These are phyloP conservation scores for Penicillium paradoxum DNA, from an alignment of 495 filamentous ascomycete genomes.

Conservation along the genomic window DNA sequence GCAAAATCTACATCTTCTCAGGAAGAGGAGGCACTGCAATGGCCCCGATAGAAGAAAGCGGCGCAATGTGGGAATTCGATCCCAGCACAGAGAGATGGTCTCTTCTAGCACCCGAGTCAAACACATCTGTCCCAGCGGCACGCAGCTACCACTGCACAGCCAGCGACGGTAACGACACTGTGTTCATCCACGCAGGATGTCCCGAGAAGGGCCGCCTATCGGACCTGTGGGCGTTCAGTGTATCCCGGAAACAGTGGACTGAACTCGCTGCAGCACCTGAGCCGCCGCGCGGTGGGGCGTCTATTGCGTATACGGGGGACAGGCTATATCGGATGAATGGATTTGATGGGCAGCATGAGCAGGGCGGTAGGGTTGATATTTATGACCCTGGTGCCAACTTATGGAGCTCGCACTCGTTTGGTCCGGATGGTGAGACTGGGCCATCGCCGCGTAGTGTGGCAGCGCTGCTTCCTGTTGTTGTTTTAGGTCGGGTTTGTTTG, in stretches of 20 bases:
- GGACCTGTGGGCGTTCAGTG: constrained; percentile 70
- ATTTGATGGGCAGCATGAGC: constrained; percentile 59
- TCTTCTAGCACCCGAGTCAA: too few species aligned
- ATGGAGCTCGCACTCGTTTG: constrained; percentile 44
- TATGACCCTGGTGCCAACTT: constrained; percentile 28
- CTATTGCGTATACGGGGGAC: constrained; percentile 51
- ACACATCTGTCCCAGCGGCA: constrained; percentile 32
- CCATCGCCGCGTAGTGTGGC: constrained; percentile 42
- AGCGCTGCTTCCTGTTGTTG: constrained; percentile 38
- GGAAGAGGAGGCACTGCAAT: constrained; percentile 51
- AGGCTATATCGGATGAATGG: constrained; percentile 69
- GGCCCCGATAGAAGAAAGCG: constrained; percentile 50
- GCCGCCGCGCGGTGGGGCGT: constrained; percentile 56
- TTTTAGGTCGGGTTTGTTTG: too few species aligned
- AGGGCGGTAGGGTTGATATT: constrained; percentile 62
- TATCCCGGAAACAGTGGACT: constrained; percentile 55
- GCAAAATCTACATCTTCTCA: constrained; percentile 51
- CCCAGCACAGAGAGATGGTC: constrained; percentile 24
- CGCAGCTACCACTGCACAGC: constrained; percentile 47
- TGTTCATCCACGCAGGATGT: constrained; percentile 72
- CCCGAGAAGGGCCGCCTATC: constrained; percentile 50
- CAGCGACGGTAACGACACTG: constrained; percentile 45
- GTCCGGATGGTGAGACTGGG: constrained; percentile 40
- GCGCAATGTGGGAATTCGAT: constrained; percentile 46
- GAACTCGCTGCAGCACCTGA: constrained; percentile 57